These are phyloP conservation scores for Pleurotus eryngii DNA, from an alignment of 768 basidiomycete genomes.

Conservation along the genomic window DNA sequence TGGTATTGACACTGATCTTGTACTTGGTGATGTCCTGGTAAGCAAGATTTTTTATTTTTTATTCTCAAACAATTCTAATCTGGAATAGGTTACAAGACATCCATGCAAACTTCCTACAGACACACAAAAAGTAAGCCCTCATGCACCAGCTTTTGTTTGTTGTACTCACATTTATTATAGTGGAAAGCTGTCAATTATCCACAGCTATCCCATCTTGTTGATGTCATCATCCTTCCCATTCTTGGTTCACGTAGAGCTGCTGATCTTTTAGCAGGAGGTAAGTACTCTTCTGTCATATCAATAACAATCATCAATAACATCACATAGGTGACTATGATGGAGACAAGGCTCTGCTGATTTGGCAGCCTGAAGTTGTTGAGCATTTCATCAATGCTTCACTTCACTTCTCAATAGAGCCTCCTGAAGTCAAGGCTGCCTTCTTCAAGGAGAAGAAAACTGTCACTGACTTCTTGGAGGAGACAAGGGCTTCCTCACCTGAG, in stretches of 20 bases:
- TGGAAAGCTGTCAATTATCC: constrained; percentile 53
- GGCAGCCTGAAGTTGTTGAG: constrained; percentile 53
- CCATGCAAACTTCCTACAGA: constrained; percentile 75
- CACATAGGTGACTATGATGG: constrained; percentile 67
- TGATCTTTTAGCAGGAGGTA: constrained; percentile 64
- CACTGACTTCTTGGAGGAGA: constrained; percentile 33
- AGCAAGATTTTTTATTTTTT: constrained; percentile 6
- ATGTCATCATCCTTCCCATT: constrained; percentile 60
- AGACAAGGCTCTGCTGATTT: constrained; percentile 56
- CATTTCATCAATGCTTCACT: constrained; percentile 52
- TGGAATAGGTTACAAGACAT: constrained; percentile 49
- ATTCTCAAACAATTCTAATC: background rate
- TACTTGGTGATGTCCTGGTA: constrained; percentile 58
- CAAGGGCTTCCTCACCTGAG: constrained; percentile 14
- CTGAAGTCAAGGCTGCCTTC: constrained; percentile 38
- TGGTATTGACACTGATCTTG: constrained; percentile 44
- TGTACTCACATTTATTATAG: constrained; percentile 25
- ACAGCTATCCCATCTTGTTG: constrained; percentile 43
- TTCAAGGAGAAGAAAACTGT: constrained; percentile 41
- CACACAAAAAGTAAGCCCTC: constrained; percentile 49
- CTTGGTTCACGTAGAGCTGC: constrained; percentile 53
- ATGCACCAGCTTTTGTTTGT: background rate
- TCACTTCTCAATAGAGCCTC: constrained; percentile 47
- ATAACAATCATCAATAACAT: background rate
- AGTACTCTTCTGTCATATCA: constrained; percentile 8